phyloP scores from a whole-genome alignment of 2,329 filamentous ascomycete species.

The Diaporthe citrichinensis region DNA sequence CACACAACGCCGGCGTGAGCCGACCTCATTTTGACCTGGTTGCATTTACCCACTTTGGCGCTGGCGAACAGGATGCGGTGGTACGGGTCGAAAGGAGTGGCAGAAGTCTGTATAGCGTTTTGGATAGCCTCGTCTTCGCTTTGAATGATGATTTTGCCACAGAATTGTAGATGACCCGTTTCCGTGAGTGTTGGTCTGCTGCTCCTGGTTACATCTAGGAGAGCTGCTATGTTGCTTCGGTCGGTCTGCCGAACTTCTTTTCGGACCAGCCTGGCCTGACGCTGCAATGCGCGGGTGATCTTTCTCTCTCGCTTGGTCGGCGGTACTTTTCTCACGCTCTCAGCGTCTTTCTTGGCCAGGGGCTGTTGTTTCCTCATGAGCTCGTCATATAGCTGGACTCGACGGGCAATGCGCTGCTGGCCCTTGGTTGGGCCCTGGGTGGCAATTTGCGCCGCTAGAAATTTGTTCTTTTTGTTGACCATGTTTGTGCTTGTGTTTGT shows the following conservation, averaged over 20 bases:
- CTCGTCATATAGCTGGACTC: background rate
- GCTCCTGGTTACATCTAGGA: background rate
- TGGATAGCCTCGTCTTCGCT: background rate
- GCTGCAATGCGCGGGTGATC: background rate
- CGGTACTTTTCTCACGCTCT: background rate
- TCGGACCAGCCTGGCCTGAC: background rate
- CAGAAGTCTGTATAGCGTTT: background rate
- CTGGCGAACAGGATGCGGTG: background rate
- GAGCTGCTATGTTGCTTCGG: background rate
- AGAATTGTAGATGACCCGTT: background rate
- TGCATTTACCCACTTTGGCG: background rate
- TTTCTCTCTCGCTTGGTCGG: background rate
- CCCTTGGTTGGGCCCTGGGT: slow-evolving; percentile 1
- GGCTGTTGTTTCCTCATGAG: background rate
- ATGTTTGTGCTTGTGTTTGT: background rate
- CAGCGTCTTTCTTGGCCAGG: background rate
- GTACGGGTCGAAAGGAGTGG: background rate
- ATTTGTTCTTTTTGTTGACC: background rate
- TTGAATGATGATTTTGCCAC: background rate
- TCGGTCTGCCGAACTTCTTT: background rate
- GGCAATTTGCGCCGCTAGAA: background rate
- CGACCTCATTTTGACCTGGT: background rate
- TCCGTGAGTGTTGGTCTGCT: background rate
- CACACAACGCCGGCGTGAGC: background rate
- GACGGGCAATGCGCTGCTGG: slow-evolving; percentile 9